Evolutionary conservation across 2,329 filamentous ascomycete species (phyloP), one percentile per base, ranked within the genome.

Genomic region (Camptophora hylomeconis): DNA sequence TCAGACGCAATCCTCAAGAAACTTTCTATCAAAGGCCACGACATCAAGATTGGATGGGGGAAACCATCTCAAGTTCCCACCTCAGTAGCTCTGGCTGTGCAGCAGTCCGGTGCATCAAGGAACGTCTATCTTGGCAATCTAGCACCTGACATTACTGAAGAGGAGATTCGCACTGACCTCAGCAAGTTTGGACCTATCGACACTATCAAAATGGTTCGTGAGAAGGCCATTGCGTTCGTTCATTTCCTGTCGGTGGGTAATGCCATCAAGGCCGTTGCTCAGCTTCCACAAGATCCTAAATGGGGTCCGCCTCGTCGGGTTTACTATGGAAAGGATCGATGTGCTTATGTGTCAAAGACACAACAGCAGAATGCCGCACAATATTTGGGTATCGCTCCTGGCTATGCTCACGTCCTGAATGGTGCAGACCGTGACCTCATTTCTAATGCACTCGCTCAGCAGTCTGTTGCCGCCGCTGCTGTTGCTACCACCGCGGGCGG

Each of bases 1-100:
- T 98, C 89, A 12, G 89, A 98, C 67, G 89, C 89, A 45, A 98
- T 98, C 60, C 72, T 98, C 70, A 98, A 98, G 69, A 98, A 95
- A 69, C 73, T 98, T 52, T 86, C 86, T 47, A 92, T 98, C 63
- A 86, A 92, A 60, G 87, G 87, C 15, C 89, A 95, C 63, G 89
- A 98, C 54, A 94, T 98, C 65, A 98, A 98, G 67, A 86, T 98
- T 47, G 89, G 89, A 39, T 98, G 89, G 89, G 89, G 89, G 40
- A 98, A 98, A 61, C 87, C 89, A 17, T 95, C 89, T 3, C 87
- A 93, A 57, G 89, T 98, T 1, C 89, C 89, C 3, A 95, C 87
- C 2, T 95, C 89, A 2, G 89, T 98, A 25, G 84, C 86, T n/a
- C 67, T 95, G 33, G 87, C 89, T 25, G 89, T 95, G 17, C 89